phyloP scores from a whole-genome alignment of 345 rosid genomes.

The Linum tenue region DNA sequence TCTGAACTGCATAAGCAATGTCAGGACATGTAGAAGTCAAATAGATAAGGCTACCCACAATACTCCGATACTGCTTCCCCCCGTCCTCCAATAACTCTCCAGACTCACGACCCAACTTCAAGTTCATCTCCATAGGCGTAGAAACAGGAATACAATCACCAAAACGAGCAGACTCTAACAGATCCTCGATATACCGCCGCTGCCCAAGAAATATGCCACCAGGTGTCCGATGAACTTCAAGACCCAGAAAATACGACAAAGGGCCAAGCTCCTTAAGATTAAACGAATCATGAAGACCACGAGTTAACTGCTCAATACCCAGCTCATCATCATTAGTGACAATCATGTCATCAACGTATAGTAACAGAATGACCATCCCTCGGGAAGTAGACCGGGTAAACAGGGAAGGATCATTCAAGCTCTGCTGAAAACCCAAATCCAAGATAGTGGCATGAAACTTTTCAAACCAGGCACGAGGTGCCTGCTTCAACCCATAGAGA shows the following conservation, averaged over 20 bases:
- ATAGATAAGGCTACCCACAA: neutral
- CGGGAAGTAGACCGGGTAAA: neutral
- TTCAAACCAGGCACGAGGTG: neutral
- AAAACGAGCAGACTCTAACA: neutral
- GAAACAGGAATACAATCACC: neutral
- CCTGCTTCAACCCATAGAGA: neutral
- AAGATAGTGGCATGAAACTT: neutral
- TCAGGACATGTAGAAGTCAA: neutral
- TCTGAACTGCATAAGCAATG: neutral
- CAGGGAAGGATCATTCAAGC: neutral
- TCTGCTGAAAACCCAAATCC: neutral
- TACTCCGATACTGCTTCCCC: neutral
- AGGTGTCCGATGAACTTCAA: neutral
- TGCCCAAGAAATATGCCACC: neutral
- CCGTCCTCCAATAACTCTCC: neutral
- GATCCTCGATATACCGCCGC: too few species aligned
- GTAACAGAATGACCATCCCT: neutral
- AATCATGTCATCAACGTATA: neutral
- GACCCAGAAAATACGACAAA: neutral
- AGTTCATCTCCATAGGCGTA: neutral
- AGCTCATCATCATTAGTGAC: neutral
- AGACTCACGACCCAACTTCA: neutral
- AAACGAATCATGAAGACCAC: too few species aligned
- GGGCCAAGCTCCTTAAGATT: neutral
- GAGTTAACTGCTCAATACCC: too few species aligned